phyloP scores from a whole-genome alignment of 495 filamentous ascomycete genomes.

The Daldinia vernicosa region DNA sequence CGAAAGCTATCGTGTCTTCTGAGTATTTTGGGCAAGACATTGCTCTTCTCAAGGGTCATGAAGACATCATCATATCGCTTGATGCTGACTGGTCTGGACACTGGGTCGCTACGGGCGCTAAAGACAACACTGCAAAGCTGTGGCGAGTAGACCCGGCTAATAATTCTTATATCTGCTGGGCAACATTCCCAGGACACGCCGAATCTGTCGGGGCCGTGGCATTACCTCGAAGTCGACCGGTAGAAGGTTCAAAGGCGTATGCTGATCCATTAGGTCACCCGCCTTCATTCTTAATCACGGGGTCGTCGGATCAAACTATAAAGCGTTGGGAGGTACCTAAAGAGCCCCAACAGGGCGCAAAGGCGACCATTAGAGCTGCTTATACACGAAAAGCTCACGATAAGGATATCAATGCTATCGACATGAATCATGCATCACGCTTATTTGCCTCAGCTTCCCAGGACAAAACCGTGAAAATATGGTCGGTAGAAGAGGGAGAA shows the following conservation, averaged over 20 bases:
- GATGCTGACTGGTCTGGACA: conserved; percentile 95
- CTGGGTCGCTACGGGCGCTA: conserved; percentile 95
- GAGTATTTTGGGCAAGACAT: conserved; percentile 89
- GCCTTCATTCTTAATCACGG: conserved; percentile 84
- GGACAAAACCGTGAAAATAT: conserved; percentile 96
- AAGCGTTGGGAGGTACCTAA: conserved; percentile 83
- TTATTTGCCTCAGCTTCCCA: conserved; percentile 96
- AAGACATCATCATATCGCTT: conserved; percentile 94
- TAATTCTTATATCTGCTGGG: conserved; percentile 78
- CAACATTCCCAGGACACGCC: conserved; percentile 87
- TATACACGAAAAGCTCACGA: conserved; percentile 96
- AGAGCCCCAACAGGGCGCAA: conserved; percentile 52
- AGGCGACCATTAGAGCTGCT: conserved; percentile 62
- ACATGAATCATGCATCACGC: conserved; percentile 71
- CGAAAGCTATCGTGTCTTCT: conserved; percentile 47
- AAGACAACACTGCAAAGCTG: conserved; percentile 92
- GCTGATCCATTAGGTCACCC: conserved; percentile 77
- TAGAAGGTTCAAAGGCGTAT: conserved; percentile 68
- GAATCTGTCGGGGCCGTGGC: conserved; percentile 94
- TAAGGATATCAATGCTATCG: conserved; percentile 97
- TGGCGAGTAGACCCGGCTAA: conserved; percentile 86
- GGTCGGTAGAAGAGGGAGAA: conserved; percentile 88
- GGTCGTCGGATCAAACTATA: conserved; percentile 92
- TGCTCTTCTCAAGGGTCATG: conserved; percentile 83
- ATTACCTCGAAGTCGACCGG: conserved; percentile 73